phyloP scores from a whole-genome alignment of 371 early-diverging fungal genomes.

The Rhizomucor pusillus region DNA sequence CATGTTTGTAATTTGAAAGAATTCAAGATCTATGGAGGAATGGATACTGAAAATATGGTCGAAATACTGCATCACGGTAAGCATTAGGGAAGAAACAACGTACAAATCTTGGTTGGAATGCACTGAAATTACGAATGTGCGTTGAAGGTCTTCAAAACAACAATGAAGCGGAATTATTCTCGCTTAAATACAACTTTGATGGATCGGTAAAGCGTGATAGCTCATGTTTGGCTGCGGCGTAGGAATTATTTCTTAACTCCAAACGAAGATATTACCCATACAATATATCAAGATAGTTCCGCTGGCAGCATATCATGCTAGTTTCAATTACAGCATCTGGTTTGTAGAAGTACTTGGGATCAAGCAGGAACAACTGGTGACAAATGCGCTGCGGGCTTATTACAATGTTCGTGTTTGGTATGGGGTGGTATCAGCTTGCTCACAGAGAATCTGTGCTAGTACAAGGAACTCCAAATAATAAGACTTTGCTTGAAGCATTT shows the following conservation, averaged over 20 bases:
- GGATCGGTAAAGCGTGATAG: no score
- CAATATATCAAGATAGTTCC: slow-evolving; percentile 94
- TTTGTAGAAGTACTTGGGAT: slow-evolving; percentile 85
- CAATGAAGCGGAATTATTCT: slow-evolving; percentile 85
- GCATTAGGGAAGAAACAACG: no score
- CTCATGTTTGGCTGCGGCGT: no score
- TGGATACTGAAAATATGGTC: slow-evolving; percentile 73
- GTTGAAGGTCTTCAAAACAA: slow-evolving; percentile 80
- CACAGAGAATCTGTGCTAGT: slow-evolving; percentile 37
- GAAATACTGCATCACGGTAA: slow-evolving; percentile 87
- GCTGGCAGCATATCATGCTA: slow-evolving; percentile 85
- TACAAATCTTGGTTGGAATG: no score
- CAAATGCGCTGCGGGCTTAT: slow-evolving; percentile 59
- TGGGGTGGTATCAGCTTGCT: not conserved
- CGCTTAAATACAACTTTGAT: slow-evolving; percentile 39
- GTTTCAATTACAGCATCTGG: slow-evolving; percentile 97
- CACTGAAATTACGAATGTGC: no score
- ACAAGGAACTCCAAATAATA: slow-evolving; percentile 75
- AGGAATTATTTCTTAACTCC: no score
- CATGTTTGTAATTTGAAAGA: slow-evolving; percentile 97
- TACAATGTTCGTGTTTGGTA: no score
- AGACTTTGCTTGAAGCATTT: slow-evolving; percentile 88
- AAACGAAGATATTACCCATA: slow-evolving; percentile 75
- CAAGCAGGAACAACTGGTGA: slow-evolving; percentile 55
- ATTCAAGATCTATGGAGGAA: slow-evolving; percentile 91